These are phyloP conservation scores for Ilyonectria destructans DNA, from an alignment of 2,329 filamentous ascomycete genomes.

Conservation along the genomic window DNA sequence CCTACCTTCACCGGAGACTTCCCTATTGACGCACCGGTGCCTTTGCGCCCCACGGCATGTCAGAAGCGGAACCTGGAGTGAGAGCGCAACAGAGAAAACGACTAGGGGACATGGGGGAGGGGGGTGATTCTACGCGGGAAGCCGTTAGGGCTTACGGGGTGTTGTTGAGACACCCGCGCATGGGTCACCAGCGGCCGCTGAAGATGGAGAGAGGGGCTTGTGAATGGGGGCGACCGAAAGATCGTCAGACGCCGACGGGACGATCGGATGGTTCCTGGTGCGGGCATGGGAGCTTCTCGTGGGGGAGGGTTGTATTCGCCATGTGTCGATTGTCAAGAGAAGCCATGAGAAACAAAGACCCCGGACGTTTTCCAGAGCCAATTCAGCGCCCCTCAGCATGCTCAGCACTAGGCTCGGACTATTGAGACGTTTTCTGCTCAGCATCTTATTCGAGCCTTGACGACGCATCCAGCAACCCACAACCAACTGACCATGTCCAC, in stretches of 20 bases:
- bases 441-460: slow-evolving; percentile 1
- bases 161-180: slow-evolving; percentile 38
- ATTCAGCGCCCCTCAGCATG: slow-evolving; percentile 3
- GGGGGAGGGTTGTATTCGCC: slow-evolving; percentile 20
- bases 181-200: slow-evolving; percentile 30
- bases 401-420: slow-evolving; percentile 22
- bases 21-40: slow-evolving; percentile 8
- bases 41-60: slow-evolving; percentile 13
- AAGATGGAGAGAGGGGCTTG: slow-evolving; percentile 8
- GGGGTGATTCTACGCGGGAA: slow-evolving; percentile 34
- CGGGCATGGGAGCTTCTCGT: slow-evolving; percentile 25
- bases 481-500: slow-evolving; percentile 11
- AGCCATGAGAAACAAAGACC: slow-evolving; percentile 13
- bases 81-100: slow-evolving; percentile 14
- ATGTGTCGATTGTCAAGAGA: slow-evolving; percentile 12
- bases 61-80: slow-evolving; percentile 24
- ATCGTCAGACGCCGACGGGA: slow-evolving; percentile 39
- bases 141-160: slow-evolving; percentile 49
- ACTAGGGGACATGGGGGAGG: slow-evolving; percentile 30
- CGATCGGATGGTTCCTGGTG: slow-evolving; percentile 44
- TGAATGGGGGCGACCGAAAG: slow-evolving; percentile 25
- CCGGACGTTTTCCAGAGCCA: background rate
- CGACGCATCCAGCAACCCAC: slow-evolving; percentile 7
- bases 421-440: slow-evolving; percentile 21
- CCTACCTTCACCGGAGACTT: slow-evolving; percentile 14